Percentiles rank a stretch among this genome's conserved stretches.
These are phyloP conservation scores for Alternaria panax DNA, from an alignment of 2,329 filamentous ascomycete species.

Conservation along the genomic window DNA sequence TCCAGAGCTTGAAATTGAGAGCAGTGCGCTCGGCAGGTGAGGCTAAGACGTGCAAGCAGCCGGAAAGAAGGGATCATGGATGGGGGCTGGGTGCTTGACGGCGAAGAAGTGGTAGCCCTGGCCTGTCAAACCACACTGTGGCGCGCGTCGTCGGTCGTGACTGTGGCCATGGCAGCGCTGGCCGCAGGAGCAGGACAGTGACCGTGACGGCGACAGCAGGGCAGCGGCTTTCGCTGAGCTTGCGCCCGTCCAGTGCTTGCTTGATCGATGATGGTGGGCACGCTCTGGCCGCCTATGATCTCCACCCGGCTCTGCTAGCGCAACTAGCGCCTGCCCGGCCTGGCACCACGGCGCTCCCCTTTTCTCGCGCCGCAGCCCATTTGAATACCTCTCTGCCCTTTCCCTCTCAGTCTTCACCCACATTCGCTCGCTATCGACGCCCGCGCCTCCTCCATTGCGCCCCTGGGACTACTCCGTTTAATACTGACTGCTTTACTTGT, in stretches of 20 bases:
- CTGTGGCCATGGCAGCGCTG: background rate
- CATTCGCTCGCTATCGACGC: constrained; percentile 33
- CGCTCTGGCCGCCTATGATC: constrained; percentile 27
- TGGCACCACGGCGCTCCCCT: constrained; percentile 31
- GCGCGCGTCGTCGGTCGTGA: background rate
- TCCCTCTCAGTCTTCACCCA: constrained; percentile 30
- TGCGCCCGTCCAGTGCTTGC: background rate
- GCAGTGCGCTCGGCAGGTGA: constrained; percentile 1
- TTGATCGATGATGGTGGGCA: constrained; percentile 16
- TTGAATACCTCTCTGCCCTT: constrained; percentile 15
- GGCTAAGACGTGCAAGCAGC: background rate
- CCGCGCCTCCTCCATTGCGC: constrained; percentile 31
- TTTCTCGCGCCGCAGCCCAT: constrained; percentile 22
- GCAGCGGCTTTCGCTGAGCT: background rate
- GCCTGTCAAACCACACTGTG: constrained; percentile 7
- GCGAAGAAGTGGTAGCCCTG: background rate
- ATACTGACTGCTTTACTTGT: constrained; percentile 39
- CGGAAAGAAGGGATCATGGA: background rate
- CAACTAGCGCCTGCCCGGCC: constrained; percentile 13
- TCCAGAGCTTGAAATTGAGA: constrained; percentile 12
- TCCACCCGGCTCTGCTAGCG: constrained; percentile 22
- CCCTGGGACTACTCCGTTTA: constrained; percentile 36
- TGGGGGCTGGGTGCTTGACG: background rate
- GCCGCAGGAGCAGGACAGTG: background rate
- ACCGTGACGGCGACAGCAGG: too few relatives aligned